Evolutionary conservation across 148 eudicot genomes (phyloP).

Genomic region (Pouteria glomerata): DNA sequence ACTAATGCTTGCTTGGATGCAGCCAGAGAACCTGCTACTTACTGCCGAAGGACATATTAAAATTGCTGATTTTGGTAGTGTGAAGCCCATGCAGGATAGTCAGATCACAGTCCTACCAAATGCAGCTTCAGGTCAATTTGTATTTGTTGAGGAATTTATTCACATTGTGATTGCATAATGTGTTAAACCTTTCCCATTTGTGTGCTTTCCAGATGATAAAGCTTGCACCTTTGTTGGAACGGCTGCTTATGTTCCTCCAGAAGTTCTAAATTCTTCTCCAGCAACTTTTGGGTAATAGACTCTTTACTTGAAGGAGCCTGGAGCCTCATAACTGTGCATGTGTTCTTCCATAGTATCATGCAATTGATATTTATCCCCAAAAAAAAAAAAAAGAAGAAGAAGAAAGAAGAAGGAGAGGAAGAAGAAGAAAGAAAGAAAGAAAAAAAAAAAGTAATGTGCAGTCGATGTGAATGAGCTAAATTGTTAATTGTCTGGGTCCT

Average conservation of each 20-base stretch:
- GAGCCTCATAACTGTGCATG: not conserved
- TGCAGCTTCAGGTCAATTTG: constrained; percentile 75
- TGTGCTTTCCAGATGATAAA: constrained; percentile 65
- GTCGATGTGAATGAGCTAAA: not conserved
- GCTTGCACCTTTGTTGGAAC: constrained; percentile 99
- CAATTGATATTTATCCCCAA: no score
- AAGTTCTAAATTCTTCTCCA: constrained; percentile 93
- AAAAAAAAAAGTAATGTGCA: no score
- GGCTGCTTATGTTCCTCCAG: constrained; percentile 99
- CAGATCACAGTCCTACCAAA: constrained; percentile 91
- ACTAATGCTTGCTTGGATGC: constrained; percentile 29
- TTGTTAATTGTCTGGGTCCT: not conserved
- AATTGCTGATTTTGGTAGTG: constrained; percentile 97
- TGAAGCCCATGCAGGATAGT: constrained; percentile 97
- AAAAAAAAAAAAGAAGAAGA: no score
- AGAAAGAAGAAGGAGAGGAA: no score
- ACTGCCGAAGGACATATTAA: constrained; percentile 93
- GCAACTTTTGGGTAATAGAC: constrained; percentile 88
- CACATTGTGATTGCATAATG: not conserved
- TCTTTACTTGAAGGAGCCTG: constrained; percentile 2
- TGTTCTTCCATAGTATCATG: not conserved
- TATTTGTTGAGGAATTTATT: not conserved
- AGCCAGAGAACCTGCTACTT: constrained; percentile 98
- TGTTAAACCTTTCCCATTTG: constrained; percentile 11
- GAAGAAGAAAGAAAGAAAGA: no score